phyloP scores from a whole-genome alignment of 2,329 filamentous ascomycete genomes.

The Knufia fluminis region DNA sequence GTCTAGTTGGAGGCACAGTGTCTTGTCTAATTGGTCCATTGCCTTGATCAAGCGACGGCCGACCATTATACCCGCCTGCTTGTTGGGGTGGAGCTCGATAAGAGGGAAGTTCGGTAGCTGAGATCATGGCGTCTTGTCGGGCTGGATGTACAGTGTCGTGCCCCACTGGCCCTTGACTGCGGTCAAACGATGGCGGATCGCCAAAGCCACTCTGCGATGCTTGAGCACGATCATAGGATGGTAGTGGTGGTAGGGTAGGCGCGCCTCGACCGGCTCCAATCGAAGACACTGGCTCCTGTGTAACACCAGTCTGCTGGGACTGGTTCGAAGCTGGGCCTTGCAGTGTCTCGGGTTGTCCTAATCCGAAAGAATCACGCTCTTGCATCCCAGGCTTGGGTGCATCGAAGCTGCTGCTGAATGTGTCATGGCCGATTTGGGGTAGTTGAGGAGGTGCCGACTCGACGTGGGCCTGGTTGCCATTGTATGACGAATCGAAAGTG shows the following conservation, averaged over 20 bases:
- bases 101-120: too few species aligned
- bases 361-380: background rate
- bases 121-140: too few species aligned
- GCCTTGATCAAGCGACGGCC: background rate
- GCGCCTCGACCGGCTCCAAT: background rate
- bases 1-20: too few species aligned
- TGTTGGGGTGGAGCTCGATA: too few species aligned
- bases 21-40: background rate
- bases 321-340: background rate
- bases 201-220: background rate
- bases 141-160: too few species aligned
- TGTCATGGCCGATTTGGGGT: conserved; percentile 6
- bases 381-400: background rate
- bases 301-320: background rate
- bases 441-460: conserved; percentile 3
- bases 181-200: too few species aligned
- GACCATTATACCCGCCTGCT: background rate
- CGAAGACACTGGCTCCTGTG: background rate
- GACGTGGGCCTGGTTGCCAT: background rate
- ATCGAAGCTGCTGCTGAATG: conserved; percentile 5
- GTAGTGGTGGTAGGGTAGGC: background rate
- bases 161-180: too few species aligned
- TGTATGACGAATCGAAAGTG: background rate
- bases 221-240: conserved; percentile 3
- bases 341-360: background rate